phyloP scores from a whole-genome alignment of 805 yeast species.

The Candida ficus region DNA sequence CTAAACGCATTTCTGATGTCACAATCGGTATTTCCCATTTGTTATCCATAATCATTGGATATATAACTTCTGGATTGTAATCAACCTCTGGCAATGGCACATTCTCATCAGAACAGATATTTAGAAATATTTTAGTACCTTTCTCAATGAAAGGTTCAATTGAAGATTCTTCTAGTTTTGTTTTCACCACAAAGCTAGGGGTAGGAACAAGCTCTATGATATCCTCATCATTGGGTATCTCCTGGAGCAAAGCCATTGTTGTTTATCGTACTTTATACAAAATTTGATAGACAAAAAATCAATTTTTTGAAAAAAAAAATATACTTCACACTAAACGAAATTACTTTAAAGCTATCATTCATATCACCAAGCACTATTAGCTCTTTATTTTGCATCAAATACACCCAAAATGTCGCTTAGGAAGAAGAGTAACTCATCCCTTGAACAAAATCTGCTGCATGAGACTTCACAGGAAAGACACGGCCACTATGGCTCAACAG shows the following conservation, averaged over 20 bases:
- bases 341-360: too few relatives aligned
- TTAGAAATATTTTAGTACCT: conserved; percentile 69
- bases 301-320: too few relatives aligned
- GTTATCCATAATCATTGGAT: conserved; percentile 58
- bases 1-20: conserved; percentile 50
- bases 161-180: conserved; percentile 33
- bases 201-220: conserved; percentile 35
- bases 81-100: conserved; percentile 58
- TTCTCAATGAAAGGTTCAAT: conserved; percentile 24
- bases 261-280: too few relatives aligned
- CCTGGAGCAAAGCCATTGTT: background rate
- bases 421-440: conserved; percentile 3
- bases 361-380: background rate
- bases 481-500: conserved; percentile 2
- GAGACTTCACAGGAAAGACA: background rate
- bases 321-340: too few relatives aligned
- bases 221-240: background rate
- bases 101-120: conserved; percentile 60
- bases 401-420: conserved; percentile 9
- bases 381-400: too few relatives aligned
- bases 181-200: conserved; percentile 72
- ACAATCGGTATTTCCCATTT: conserved; percentile 86
- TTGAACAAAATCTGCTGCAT: background rate
- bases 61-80: conserved; percentile 54
- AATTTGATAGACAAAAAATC: background rate